Evolutionary conservation across 2,329 filamentous ascomycete genomes (phyloP).

Genomic region (Triangularia setosa): DNA sequence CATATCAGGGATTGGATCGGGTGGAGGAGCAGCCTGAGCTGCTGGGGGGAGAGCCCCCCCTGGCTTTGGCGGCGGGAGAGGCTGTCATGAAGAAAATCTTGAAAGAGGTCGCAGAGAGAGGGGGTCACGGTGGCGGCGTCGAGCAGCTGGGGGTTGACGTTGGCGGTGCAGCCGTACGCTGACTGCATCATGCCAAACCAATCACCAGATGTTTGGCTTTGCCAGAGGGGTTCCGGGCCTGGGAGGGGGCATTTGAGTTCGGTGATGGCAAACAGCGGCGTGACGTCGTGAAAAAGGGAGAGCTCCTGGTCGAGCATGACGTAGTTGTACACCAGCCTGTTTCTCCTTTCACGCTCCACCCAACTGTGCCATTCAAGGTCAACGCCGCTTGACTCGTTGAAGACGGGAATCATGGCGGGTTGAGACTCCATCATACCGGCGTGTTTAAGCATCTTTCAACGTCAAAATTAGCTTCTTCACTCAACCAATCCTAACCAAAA

Average conservation of each 20-base stretch:
- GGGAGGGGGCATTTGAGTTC: constrained; percentile 64
- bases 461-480: neutral
- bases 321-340: constrained; percentile 71
- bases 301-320: constrained; percentile 71
- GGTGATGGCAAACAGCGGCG: constrained; percentile 59
- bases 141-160: constrained; percentile 49
- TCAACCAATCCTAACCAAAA: neutral
- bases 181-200: constrained; percentile 60
- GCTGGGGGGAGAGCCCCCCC: constrained; percentile 44
- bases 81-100: constrained; percentile 63
- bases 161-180: constrained; percentile 49
- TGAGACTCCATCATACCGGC: constrained; percentile 61
- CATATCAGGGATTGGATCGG: constrained; percentile 63
- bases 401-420: constrained; percentile 41
- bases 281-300: constrained; percentile 61
- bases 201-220: constrained; percentile 51
- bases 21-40: constrained; percentile 64
- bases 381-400: constrained; percentile 40
- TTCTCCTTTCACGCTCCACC: constrained; percentile 61
- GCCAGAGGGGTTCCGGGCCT: constrained; percentile 58
- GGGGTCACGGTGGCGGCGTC: constrained; percentile 47
- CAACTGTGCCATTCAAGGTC: constrained; percentile 60
- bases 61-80: constrained; percentile 44
- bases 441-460: constrained; percentile 60
- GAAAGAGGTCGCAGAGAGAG: constrained; percentile 63